Base-by-base conservation (phyloP, 2,329 filamentous ascomycete genomes). In the Talaromyces sp. region DNA sequence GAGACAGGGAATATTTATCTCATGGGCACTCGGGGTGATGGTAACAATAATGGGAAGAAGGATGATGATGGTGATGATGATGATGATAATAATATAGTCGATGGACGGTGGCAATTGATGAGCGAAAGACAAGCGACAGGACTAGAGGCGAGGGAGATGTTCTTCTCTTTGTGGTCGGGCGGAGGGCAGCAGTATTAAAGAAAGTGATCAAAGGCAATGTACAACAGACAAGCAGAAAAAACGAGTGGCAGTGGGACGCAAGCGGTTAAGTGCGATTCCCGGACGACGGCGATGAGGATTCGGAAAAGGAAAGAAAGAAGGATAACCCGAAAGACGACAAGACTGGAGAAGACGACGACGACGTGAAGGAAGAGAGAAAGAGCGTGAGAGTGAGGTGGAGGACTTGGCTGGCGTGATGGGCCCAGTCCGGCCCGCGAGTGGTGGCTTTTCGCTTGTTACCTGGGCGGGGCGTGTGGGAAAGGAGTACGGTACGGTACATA, bases 311-410 rank as follows among this genome's bases (percentile, higher is more conserved):
- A 55, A 16, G n/a, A 58, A 23, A 58, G 36, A 42, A 42, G 18
- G 27, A 53, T 23, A 44, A 61, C 47, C 30, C 56, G 60, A 42
- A 47, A 62, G 63, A 68, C 60, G 61, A 65, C 61, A 23, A 64
- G 59, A 65, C 65, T 47, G 62, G 60, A 61, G 54, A 47, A 57
- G 52, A 55, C 56, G 23, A 36, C 27, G 54, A 57, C n/a, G 30
- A 23, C 23, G 51, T 54, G 47, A 51, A 54, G 36, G 56, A 51
- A 47, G 36, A 34, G 52, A 30, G 59, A 44, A 53, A 44, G 50
- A 57, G 42, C 51, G 53, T 51, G 53, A 54, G 51, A 54, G 53
- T 47, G 53, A 42, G 42, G 47, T 28, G 27, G 47, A 28, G 47
- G 42, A 23, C n/a, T 47, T 1, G 42, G 42, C 50, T 16, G 28